Evolutionary conservation across 2,329 filamentous ascomycete genomes (phyloP).

Genomic region (Orbilia javanica): DNA sequence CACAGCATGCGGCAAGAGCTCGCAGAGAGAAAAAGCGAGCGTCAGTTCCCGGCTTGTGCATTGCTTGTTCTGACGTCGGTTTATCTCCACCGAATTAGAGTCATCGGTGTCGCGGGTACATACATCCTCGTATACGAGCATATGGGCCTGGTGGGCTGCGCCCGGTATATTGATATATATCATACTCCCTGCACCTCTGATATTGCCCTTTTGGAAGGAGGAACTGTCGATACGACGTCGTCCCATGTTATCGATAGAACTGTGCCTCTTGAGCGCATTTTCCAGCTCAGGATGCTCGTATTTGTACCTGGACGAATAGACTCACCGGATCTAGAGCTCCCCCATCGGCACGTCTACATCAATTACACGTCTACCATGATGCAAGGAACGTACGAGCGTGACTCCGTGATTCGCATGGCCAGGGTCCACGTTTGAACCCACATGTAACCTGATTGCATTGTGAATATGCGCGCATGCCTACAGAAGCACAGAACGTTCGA

Average conservation of each 20-base stretch:
- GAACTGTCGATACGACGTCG: too few species aligned
- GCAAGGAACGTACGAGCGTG: constrained; percentile 8
- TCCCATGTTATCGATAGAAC: too few species aligned
- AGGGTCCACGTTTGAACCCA: not conserved
- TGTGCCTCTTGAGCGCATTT: constrained; percentile 22
- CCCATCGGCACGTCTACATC: not conserved
- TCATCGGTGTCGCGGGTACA: constrained; percentile 6
- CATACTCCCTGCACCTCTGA: not conserved
- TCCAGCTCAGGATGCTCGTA: not conserved
- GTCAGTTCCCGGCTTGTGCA: constrained; percentile 1
- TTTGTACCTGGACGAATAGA: not conserved
- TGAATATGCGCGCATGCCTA: too few species aligned
- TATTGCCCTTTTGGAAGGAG: constrained; percentile 7
- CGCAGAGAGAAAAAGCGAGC: not conserved
- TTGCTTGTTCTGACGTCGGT: constrained; percentile 15
- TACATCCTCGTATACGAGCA: constrained; percentile 8
- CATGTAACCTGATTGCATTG: not conserved
- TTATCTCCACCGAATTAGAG: not conserved
- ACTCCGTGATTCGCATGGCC: constrained; percentile 7
- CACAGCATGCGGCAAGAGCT: too few species aligned
- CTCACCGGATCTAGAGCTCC: not conserved
- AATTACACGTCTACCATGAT: not conserved
- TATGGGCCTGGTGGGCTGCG: too few species aligned
- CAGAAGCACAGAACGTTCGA: not conserved
- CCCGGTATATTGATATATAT: constrained; percentile 3